These are phyloP conservation scores for Phytophthora niederhauseri DNA, from an alignment of 352 stramenopile genomes.

Conservation along the genomic window DNA sequence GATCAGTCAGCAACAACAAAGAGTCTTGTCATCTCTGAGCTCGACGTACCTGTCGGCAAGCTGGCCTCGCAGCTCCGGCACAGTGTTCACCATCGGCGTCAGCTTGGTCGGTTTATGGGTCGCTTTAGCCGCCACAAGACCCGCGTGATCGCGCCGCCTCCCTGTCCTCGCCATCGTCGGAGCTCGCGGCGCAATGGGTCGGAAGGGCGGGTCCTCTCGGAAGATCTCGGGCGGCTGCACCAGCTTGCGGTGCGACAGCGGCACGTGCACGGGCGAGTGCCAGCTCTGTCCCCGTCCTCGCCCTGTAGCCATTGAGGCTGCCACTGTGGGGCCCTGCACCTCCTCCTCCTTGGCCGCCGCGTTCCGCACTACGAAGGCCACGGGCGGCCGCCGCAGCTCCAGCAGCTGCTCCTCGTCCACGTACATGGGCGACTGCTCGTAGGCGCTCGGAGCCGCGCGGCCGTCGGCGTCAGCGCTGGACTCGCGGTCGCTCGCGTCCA, in stretches of 20 bases:
- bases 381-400: slow-evolving; percentile 43
- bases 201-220: slow-evolving; percentile 44
- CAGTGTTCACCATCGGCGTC: slow-evolving; percentile 12
- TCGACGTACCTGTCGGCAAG: slow-evolving; percentile 30
- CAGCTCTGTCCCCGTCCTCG: slow-evolving; percentile 49
- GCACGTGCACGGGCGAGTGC: slow-evolving; percentile 65
- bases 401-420: slow-evolving; percentile 36
- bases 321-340: slow-evolving; percentile 22
- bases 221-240: slow-evolving; percentile 59
- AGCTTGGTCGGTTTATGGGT: slow-evolving; percentile 28
- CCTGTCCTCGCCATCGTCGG: slow-evolving; percentile 3
- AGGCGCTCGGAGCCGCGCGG: slow-evolving; percentile 1
- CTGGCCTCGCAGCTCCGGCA: slow-evolving; percentile 15
- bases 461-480: not conserved
- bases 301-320: not conserved
- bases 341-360: slow-evolving; percentile 23
- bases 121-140: not conserved
- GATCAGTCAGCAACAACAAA: not conserved
- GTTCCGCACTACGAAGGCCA: slow-evolving; percentile 55
- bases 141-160: slow-evolving; percentile 14
- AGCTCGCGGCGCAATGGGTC: slow-evolving; percentile 27
- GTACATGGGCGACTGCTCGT: slow-evolving; percentile 42
- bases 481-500: not conserved
- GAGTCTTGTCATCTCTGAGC: not conserved
- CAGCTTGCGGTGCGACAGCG: slow-evolving; percentile 67